Evolutionary conservation across 768 basidiomycete genomes (phyloP).

Genomic region (Auricularia auricula-judae): DNA sequence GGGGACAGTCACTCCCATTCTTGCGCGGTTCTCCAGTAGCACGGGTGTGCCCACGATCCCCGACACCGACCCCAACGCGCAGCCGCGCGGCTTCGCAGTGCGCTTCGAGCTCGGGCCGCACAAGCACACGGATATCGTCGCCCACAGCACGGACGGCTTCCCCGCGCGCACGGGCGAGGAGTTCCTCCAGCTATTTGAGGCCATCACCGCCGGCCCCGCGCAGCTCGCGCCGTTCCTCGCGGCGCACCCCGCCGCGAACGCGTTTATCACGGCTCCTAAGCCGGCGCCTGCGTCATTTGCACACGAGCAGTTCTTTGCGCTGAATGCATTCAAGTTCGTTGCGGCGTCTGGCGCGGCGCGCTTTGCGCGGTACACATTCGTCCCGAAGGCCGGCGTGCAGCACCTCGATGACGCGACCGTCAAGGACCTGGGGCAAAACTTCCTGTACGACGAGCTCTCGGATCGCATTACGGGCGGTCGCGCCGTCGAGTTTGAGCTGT

Average conservation of each 20-base stretch:
- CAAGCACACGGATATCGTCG: constrained; percentile 13
- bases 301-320: constrained; percentile 5
- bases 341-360: constrained; percentile 4
- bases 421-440: not conserved
- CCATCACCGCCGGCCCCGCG: not conserved
- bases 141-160: constrained; percentile 11
- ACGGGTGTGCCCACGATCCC: constrained; percentile 11
- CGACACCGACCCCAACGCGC: constrained; percentile 11
- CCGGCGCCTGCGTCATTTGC: constrained; percentile 8
- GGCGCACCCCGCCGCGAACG: constrained; percentile 6
- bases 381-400: constrained; percentile 3
- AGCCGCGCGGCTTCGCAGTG: constrained; percentile 11
- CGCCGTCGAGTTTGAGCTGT: constrained; percentile 6
- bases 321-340: constrained; percentile 13
- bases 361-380: constrained; percentile 7
- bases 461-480: not conserved
- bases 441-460: not conserved
- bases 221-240: constrained; percentile 5
- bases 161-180: constrained; percentile 9
- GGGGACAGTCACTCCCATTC: not conserved
- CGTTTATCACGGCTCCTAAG: constrained; percentile 8
- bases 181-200: constrained; percentile 9
- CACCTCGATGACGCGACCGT: not conserved
- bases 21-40: constrained; percentile 10
- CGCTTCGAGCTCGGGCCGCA: constrained; percentile 8